A percentile compares a stretch with the other conserved stretches of the same genome.
Evolutionary conservation across 148 eudicot genomes (phyloP).

Genomic region (Cornus kousa): DNA sequence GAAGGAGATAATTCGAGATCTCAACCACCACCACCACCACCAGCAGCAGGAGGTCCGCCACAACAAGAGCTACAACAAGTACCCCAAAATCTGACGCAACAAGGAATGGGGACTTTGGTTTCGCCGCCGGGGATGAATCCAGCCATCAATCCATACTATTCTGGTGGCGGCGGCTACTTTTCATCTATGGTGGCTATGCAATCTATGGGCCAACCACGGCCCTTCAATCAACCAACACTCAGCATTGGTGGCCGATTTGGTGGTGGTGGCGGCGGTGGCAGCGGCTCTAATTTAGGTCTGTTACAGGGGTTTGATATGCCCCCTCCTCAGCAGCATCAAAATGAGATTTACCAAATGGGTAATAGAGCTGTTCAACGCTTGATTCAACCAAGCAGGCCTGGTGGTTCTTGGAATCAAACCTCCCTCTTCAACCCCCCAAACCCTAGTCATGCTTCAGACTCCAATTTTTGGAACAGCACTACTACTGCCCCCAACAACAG

Average conservation of each 20-base stretch:
- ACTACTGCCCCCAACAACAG: background rate
- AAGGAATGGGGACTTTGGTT: background rate
- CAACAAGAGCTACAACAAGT: background rate
- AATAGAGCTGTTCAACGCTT: background rate
- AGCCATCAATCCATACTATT: background rate
- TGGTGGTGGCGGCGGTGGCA: constrained; percentile 6
- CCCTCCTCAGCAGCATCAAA: constrained; percentile 9
- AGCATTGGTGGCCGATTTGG: constrained; percentile 9
- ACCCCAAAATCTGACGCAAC: background rate
- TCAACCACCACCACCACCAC: background rate
- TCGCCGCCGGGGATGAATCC: background rate
- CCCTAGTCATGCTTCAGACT: background rate
- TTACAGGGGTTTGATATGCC: constrained; percentile 28
- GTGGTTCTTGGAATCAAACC: constrained; percentile 8
- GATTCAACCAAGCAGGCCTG: constrained; percentile 3
- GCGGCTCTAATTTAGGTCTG: constrained; percentile 20
- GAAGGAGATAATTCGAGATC: background rate
- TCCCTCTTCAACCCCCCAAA: background rate
- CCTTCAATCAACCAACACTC: background rate
- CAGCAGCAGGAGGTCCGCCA: background rate
- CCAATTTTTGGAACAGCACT: constrained; percentile 1
- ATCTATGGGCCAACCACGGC: constrained; percentile 14
- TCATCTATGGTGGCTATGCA: constrained; percentile 31
- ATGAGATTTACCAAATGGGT: constrained; percentile 22
- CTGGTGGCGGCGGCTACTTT: constrained; percentile 32